Conservation (phyloP, 768 basidiomycete species). For the Amanita pallidorosea region DNA sequence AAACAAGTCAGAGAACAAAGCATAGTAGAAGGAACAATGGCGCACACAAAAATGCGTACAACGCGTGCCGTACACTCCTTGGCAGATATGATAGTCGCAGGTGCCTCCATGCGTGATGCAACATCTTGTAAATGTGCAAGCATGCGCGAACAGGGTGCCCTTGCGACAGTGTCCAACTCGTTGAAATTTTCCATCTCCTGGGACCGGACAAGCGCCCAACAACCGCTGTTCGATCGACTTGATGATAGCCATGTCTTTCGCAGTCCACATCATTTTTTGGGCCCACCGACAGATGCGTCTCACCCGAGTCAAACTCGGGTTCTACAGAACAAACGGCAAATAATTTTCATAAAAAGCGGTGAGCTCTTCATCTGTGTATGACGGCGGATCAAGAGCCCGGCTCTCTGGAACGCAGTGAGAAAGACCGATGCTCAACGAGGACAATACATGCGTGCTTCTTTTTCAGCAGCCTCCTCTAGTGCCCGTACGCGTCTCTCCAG, state of each 20-base stretch:
- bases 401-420: too few relatives aligned
- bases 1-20: conserved; percentile 4
- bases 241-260: conserved; percentile 25
- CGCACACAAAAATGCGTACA: conserved; percentile 39
- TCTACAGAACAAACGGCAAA: conserved; percentile 20
- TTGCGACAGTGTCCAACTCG: too few relatives aligned
- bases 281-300: conserved; percentile 9
- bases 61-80: conserved; percentile 48
- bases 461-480: too few relatives aligned
- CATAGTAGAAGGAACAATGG: conserved; percentile 1
- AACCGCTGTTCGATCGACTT: conserved; percentile 24
- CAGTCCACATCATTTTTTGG: conserved; percentile 12
- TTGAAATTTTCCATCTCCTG: too few relatives aligned
- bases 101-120: conserved; percentile 21
- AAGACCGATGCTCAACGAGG: too few relatives aligned
- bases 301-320: conserved; percentile 4
- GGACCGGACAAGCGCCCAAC: conserved; percentile 8
- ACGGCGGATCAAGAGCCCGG: too few relatives aligned
- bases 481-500: too few relatives aligned
- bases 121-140: conserved; percentile 24
- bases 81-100: conserved; percentile 33
- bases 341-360: conserved; percentile 32
- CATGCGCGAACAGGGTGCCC: conserved; percentile 20
- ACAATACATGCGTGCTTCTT: too few relatives aligned
- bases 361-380: conserved; percentile 19